A percentile compares a stretch with the other conserved stretches of the same genome.
Evolutionary conservation across 495 filamentous ascomycete species (phyloP).

Genomic region (Podospora didyma): DNA sequence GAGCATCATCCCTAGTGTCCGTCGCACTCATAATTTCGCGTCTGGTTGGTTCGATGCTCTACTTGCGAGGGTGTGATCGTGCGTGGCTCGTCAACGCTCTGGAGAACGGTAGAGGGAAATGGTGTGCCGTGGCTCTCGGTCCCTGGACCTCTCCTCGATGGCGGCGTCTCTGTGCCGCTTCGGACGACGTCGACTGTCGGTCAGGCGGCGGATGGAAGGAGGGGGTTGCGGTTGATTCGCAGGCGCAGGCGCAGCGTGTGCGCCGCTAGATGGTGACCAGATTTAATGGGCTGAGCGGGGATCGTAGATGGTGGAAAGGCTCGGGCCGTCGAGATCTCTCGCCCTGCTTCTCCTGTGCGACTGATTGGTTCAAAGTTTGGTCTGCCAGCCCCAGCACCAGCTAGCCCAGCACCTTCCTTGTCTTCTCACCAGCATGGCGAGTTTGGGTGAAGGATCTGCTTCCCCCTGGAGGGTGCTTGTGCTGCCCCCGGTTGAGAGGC

Average conservation of each 20-base stretch:
- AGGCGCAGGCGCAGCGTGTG: conserved; percentile 12
- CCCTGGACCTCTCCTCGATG: not conserved
- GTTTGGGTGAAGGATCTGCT: too few species aligned
- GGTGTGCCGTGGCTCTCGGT: not conserved
- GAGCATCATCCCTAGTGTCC: conserved; percentile 32
- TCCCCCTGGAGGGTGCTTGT: too few species aligned
- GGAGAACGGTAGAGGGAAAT: not conserved
- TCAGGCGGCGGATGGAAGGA: conserved; percentile 2
- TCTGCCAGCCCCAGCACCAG: too few species aligned
- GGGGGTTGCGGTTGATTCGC: conserved; percentile 15
- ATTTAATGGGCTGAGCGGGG: conserved; percentile 29
- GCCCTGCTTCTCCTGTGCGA: too few species aligned
- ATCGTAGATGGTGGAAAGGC: too few species aligned
- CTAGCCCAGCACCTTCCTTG: too few species aligned
- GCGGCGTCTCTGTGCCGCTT: conserved; percentile 3
- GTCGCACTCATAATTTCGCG: conserved; percentile 44
- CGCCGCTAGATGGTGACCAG: conserved; percentile 25
- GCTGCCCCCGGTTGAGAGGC: too few species aligned
- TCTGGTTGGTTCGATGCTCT: conserved; percentile 19
- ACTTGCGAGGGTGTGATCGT: conserved; percentile 20
- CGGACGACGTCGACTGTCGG: conserved; percentile 7
- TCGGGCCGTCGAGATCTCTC: too few species aligned
- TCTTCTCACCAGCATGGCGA: too few species aligned
- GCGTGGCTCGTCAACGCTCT: conserved; percentile 28
- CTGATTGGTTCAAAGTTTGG: too few species aligned